A percentile compares a stretch with the other conserved stretches of the same genome.
Evolutionary conservation across 2,329 filamentous ascomycete species (phyloP).

Genomic region (Calonectria pauciramosa): DNA sequence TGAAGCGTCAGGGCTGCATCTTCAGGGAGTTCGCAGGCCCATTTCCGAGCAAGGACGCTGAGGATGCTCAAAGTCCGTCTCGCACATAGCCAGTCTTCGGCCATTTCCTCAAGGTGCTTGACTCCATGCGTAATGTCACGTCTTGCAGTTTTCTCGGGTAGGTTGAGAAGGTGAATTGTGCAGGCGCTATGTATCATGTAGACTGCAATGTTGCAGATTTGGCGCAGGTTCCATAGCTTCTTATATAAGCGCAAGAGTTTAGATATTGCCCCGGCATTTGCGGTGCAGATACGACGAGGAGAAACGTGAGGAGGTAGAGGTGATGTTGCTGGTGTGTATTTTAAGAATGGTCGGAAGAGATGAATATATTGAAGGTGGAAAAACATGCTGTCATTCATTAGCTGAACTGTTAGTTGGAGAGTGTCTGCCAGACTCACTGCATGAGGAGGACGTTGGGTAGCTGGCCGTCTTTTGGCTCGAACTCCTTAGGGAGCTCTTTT

Average conservation of each 20-base stretch:
- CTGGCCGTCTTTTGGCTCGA: slow-evolving; percentile 91
- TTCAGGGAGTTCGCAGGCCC: slow-evolving; percentile 88
- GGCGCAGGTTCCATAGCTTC: slow-evolving; percentile 88
- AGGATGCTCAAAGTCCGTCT: slow-evolving; percentile 88
- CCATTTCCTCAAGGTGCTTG: slow-evolving; percentile 94
- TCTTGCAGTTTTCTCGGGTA: slow-evolving; percentile 91
- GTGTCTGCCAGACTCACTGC: slow-evolving; percentile 76
- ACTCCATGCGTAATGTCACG: slow-evolving; percentile 92
- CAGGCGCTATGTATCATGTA: slow-evolving; percentile 97
- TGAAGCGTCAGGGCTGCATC: slow-evolving; percentile 84
- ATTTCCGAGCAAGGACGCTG: slow-evolving; percentile 87
- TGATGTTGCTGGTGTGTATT: slow-evolving; percentile 85
- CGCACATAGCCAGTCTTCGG: slow-evolving; percentile 93
- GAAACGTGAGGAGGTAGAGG: slow-evolving; percentile 90
- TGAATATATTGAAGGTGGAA: slow-evolving; percentile 97
- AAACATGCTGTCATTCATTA: slow-evolving; percentile 80
- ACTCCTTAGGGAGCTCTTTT: slow-evolving; percentile 83
- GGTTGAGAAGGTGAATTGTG: slow-evolving; percentile 92
- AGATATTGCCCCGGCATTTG: slow-evolving; percentile 89
- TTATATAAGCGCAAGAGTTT: slow-evolving; percentile 97
- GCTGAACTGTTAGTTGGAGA: not conserved
- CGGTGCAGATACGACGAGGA: slow-evolving; percentile 89
- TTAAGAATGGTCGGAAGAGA: slow-evolving; percentile 94
- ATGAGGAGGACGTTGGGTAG: slow-evolving; percentile 83
- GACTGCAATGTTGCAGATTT: slow-evolving; percentile 96